Conservation (phyloP, 2,329 filamentous ascomycete genomes). For the Aspergillus calidoustus region DNA sequence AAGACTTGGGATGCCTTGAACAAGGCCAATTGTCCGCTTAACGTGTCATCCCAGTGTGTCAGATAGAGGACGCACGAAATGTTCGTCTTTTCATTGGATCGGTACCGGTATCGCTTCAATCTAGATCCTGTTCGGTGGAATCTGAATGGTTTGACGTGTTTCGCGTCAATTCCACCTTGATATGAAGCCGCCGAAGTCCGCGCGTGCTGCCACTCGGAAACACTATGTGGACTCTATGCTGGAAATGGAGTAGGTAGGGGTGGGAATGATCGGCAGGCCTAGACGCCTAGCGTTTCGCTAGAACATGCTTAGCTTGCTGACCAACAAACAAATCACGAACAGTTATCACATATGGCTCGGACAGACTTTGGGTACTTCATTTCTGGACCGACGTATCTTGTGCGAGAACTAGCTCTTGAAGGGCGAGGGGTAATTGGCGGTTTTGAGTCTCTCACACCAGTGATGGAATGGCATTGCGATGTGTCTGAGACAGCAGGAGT, state of each 20-base stretch:
- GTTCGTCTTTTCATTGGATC: too few relatives aligned
- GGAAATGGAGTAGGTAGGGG: neutral
- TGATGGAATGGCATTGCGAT: neutral
- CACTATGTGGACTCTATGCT: neutral
- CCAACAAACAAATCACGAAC: neutral
- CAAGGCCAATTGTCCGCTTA: too few relatives aligned
- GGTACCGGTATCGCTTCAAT: too few relatives aligned
- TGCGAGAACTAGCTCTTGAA: neutral
- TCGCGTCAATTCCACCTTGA: neutral
- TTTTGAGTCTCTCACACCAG: neutral
- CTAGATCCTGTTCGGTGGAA: neutral
- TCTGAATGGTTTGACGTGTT: neutral
- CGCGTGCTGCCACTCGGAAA: neutral
- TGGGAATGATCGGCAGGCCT: slow-evolving; percentile 8
- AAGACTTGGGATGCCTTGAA: too few relatives aligned
- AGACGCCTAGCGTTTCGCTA: slow-evolving; percentile 1
- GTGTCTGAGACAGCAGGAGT: neutral
- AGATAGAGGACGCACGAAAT: too few relatives aligned
- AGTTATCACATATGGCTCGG: neutral
- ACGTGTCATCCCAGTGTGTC: too few relatives aligned
- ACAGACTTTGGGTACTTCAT: neutral
- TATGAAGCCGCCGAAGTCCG: neutral
- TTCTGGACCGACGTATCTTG: neutral
- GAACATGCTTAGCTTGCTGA: neutral
- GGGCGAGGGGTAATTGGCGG: neutral